Evolutionary conservation across 495 filamentous ascomycete species (phyloP).

Genomic region (Arthonia radiata): DNA sequence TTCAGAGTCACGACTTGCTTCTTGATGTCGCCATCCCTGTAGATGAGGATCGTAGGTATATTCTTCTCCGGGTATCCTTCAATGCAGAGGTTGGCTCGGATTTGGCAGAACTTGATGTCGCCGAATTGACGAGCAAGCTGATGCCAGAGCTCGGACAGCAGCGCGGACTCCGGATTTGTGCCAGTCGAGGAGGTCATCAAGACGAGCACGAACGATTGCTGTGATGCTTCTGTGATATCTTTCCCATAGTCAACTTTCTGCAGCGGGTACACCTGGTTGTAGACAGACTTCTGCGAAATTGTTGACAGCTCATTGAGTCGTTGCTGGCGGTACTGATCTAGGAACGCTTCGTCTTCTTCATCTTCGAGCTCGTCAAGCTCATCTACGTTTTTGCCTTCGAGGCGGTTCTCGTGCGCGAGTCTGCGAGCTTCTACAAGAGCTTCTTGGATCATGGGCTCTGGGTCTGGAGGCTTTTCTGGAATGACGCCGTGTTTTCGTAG

Average conservation of each 20-base stretch:
- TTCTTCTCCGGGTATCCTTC: conserved; percentile 89
- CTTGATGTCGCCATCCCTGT: conserved; percentile 73
- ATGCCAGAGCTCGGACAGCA: conserved; percentile 71
- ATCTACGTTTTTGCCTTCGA: conserved; percentile 85
- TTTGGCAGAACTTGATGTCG: conserved; percentile 95
- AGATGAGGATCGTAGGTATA: conserved; percentile 82
- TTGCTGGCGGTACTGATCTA: conserved; percentile 49
- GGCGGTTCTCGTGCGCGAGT: conserved; percentile 64
- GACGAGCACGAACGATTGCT: conserved; percentile 50
- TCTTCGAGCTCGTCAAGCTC: conserved; percentile 88
- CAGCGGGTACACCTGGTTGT: conserved; percentile 77
- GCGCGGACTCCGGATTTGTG: conserved; percentile 58
- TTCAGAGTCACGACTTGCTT: conserved; percentile 69
- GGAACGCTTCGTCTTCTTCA: conserved; percentile 75
- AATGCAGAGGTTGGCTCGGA: conserved; percentile 76
- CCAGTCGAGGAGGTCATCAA: conserved; percentile 55
- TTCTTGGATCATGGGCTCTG: conserved; percentile 85
- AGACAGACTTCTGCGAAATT: conserved; percentile 46
- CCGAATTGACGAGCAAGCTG: conserved; percentile 60
- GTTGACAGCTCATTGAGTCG: conserved; percentile 56
- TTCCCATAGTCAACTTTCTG: conserved; percentile 79
- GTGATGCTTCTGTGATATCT: conserved; percentile 81
- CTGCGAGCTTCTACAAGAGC: conserved; percentile 61
- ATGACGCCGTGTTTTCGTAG: conserved; percentile 90
- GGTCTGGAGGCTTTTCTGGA: conserved; percentile 83